Evolutionary conservation across 2,329 filamentous ascomycete genomes (phyloP).

Genomic region (Exutisphaerella laricina): DNA sequence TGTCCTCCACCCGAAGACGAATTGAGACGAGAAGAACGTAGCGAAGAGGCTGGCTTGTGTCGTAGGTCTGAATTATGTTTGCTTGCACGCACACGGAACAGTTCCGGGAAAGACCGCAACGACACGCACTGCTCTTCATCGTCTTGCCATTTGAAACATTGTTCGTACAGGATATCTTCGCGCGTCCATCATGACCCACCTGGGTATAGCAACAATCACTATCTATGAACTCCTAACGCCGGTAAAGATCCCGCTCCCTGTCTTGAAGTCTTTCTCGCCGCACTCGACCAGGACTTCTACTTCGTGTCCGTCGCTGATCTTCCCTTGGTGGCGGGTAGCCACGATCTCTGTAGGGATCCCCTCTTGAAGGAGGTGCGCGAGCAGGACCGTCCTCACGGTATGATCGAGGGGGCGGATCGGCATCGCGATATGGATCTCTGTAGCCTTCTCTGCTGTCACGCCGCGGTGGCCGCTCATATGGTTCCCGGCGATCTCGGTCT

Average conservation of each 20-base stretch:
- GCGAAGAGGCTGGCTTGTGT: too few relatives aligned
- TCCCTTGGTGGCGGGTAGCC: conserved; percentile 20
- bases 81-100: too few relatives aligned
- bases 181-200: conserved; percentile 1
- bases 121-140: too few relatives aligned
- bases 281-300: conserved; percentile 27
- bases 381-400: conserved; percentile 19
- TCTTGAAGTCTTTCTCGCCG: conserved; percentile 33
- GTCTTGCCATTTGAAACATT: too few relatives aligned
- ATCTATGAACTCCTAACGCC: conserved; percentile 16
- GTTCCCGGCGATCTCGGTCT: conserved; percentile 16
- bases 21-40: too few relatives aligned
- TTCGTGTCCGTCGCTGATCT: conserved; percentile 29
- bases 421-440: conserved; percentile 21
- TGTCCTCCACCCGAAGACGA: too few relatives aligned
- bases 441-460: conserved; percentile 21
- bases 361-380: conserved; percentile 11
- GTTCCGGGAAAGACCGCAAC: too few relatives aligned
- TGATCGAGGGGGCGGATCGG: conserved; percentile 19
- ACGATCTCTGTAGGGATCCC: conserved; percentile 21
- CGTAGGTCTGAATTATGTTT: too few relatives aligned
- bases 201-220: neutral
- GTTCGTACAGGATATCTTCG: neutral
- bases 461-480: conserved; percentile 19
- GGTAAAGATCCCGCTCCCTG: conserved; percentile 35